Evolutionary conservation across 2,329 filamentous ascomycete species (phyloP).

Genomic region (Cladobotryum mycophilum): DNA sequence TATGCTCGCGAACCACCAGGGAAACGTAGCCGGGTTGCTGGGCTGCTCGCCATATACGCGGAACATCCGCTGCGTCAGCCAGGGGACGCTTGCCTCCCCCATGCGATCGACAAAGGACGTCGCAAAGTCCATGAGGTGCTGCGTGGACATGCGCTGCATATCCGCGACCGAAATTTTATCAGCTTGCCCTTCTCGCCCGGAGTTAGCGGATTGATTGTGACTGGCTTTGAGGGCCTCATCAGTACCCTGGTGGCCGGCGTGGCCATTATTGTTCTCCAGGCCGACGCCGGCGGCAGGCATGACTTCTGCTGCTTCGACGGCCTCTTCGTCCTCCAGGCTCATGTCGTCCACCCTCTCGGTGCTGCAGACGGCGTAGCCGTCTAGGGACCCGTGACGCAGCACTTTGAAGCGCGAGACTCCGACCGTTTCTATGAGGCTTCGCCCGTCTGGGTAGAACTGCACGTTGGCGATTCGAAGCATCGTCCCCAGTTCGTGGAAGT

Average conservation of each 20-base stretch:
- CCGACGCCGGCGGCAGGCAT: slow-evolving; percentile 5
- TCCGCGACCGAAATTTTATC: not conserved
- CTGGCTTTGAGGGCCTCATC: slow-evolving; percentile 4
- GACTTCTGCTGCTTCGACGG: slow-evolving; percentile 61
- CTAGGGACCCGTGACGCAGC: slow-evolving; percentile 54
- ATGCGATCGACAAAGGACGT: slow-evolving; percentile 64
- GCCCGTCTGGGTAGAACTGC: slow-evolving; percentile 70
- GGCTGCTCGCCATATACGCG: slow-evolving; percentile 73
- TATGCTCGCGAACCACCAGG: slow-evolving; percentile 86
- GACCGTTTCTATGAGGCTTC: slow-evolving; percentile 72
- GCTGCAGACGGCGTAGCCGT: slow-evolving; percentile 73
- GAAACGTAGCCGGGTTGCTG: slow-evolving; percentile 67
- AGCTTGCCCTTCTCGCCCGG: too few relatives aligned
- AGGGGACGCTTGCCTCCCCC: slow-evolving; percentile 61
- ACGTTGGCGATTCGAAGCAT: slow-evolving; percentile 68
- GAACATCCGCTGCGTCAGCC: slow-evolving; percentile 68
- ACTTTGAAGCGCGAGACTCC: slow-evolving; percentile 75
- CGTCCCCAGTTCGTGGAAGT: slow-evolving; percentile 71
- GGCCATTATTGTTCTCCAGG: not conserved
- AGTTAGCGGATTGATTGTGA: not conserved
- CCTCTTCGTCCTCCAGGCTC: slow-evolving; percentile 73
- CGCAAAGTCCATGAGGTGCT: slow-evolving; percentile 59
- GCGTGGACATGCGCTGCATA: slow-evolving; percentile 56
- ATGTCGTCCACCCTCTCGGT: slow-evolving; percentile 76
- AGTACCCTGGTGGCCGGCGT: not conserved